Conservation (phyloP, 2,329 filamentous ascomycete genomes). For the Alternaria dauci region DNA sequence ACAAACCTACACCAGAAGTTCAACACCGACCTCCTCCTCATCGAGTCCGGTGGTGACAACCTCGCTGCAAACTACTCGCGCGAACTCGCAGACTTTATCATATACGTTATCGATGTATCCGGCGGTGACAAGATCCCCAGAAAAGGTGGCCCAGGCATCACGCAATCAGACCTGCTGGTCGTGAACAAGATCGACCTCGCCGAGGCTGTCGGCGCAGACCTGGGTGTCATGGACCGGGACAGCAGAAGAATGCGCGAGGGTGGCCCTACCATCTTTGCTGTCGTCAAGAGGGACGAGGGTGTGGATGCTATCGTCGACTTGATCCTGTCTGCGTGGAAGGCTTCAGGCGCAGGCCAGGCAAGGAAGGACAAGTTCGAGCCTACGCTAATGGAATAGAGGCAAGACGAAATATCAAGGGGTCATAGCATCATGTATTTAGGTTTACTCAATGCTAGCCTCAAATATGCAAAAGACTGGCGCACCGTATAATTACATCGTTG, state of each 20-base stretch:
- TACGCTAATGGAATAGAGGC: conserved; percentile 42
- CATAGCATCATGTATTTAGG: conserved; percentile 4
- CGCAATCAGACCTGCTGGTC: conserved; percentile 89
- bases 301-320: conserved; percentile 87
- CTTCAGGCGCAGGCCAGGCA: conserved; percentile 72
- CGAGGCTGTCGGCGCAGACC: conserved; percentile 86
- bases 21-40: conserved; percentile 83
- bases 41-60: conserved; percentile 96
- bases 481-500: background rate
- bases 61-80: conserved; percentile 95
- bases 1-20: conserved; percentile 87
- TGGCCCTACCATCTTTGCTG: conserved; percentile 92
- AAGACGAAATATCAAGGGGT: conserved; percentile 24
- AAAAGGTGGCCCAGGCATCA: conserved; percentile 96
- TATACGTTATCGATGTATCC: conserved; percentile 97
- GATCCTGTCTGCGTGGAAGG: conserved; percentile 91
- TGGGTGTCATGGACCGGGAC: conserved; percentile 94
- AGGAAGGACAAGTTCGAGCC: conserved; percentile 45
- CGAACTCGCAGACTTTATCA: conserved; percentile 95
- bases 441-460: background rate
- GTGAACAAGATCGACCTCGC: conserved; percentile 98
- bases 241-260: conserved; percentile 93
- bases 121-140: conserved; percentile 96
- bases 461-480: background rate
- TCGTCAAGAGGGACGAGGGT: conserved; percentile 91